Base-by-base conservation (phyloP, 805 yeast species). In the Candida anglica region DNA sequence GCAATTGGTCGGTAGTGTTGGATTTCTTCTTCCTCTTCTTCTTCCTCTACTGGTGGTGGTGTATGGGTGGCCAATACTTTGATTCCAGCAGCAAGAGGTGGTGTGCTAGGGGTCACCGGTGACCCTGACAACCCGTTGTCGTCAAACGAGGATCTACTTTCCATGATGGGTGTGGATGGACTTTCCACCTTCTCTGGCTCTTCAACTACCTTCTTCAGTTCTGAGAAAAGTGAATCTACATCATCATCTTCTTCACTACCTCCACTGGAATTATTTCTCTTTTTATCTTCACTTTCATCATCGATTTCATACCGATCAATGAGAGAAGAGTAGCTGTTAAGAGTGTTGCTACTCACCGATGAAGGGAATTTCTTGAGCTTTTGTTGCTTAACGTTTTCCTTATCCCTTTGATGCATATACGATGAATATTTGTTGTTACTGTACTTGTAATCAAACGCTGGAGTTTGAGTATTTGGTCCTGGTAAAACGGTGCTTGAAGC, bases 301-400 rank as follows among this genome's bases (percentile, higher is more conserved):
- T 41, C 47, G 28, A 43, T 46, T 15, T 56, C 63, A 39, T 60
- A 60, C 6, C 49, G 44, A 18, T 56, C 63, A 26, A 59, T 53
- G 10, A 60, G 37, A 14, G 61, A 56, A 2, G 52, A 32, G 38
- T 56, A 52, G 25, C 60, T 58, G 14, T 40, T 29, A 9, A 58
- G 28, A 1, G 59, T 49, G 27, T 44, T 48, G 22, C 49, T 37
- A 31, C 60, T 56, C 6, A 21, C 24, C 34, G 24, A 29, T 4
- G 14, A 21, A 4, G 28, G 29, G 24, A 32, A 26, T 15, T 25
- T 25, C 21, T 30, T 30, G 13, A 17, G 16, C 10, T 25, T 30
- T 15, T 20, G 16, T 5, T 11, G 15, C 21, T 22, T 28, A n/a
- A n/a, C n/a, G n/a, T n/a, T n/a, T n/a, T n/a, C n/a, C 6, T 17